Evolutionary conservation across 495 filamentous ascomycete genomes (phyloP).

Genomic region (Immersiella caudata): DNA sequence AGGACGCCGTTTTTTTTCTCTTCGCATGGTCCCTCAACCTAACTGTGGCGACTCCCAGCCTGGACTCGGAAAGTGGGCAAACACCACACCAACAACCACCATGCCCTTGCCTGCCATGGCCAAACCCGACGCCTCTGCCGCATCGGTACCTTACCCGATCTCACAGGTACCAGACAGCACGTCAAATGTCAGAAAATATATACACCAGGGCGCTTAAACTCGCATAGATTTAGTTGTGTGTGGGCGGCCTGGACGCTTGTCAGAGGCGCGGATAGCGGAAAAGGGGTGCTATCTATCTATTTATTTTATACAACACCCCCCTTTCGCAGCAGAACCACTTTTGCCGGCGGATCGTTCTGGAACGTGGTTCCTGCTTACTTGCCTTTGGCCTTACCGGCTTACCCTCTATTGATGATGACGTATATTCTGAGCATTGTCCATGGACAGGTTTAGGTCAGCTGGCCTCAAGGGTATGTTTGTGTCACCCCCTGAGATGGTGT

Average conservation of each 20-base stretch:
- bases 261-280: not conserved
- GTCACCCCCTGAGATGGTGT: not conserved
- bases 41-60: too few species aligned
- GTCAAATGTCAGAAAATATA: not conserved
- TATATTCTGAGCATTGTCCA: not conserved
- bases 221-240: not conserved
- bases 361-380: slow-evolving; percentile 5
- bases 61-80: too few species aligned
- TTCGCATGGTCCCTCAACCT: too few species aligned
- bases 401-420: not conserved
- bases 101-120: not conserved
- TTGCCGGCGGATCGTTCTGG: slow-evolving; percentile 7
- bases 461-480: not conserved
- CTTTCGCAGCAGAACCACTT: not conserved
- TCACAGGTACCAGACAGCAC: not conserved
- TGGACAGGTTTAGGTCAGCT: not conserved
- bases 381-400: not conserved
- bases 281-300: slow-evolving; percentile 4
- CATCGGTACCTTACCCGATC: not conserved
- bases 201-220: not conserved
- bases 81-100: not conserved
- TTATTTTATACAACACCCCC: not conserved
- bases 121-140: not conserved
- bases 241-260: not conserved
- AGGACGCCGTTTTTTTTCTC: too few species aligned